Base-by-base conservation (phyloP, 164 flowering plant genomes). In the Annona cherimola region DNA sequence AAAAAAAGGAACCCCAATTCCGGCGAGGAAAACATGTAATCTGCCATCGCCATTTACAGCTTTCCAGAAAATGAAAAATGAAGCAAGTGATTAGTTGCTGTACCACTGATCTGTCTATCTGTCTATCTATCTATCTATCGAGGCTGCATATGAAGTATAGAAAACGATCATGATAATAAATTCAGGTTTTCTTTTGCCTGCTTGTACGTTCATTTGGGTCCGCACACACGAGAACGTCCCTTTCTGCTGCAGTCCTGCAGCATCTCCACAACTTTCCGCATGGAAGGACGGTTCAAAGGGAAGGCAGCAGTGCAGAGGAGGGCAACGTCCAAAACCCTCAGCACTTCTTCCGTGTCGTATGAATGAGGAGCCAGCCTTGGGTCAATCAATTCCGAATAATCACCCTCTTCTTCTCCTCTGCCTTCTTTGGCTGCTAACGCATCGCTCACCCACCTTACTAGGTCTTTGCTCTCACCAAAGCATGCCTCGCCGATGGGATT, bases 231-330 rank as follows among this genome's bases (percentile, higher is more conserved):
- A 39, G 35, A 39, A 11, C 26, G 39, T 4, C 39, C 12, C 6
- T 9, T 1, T 54, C 63, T n/a, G 65, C 72, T 80, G 4, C 55
- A 61, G 43, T 76, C 85, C 65, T 80, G 83, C 39, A 92, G 87
- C 79, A 90, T 69, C 65, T 89, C 91, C 26, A 87, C 90, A 0
- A 90, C 95, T 73, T 69, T 84, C 74, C 90, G 79, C 94, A 92
- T 90, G 55, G 93, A 83, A 60, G 97, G 95, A 35, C 95, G 78
- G 80, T 78, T 84, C 44, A 73, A 43, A 16, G 97, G 97, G 19
- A 82, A 73, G 1, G 83, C 64, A 0, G 90, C 79, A 61, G 90
- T 90, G 68, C 96, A 90, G 2, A 76, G 83, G 44, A 88, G 76
- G 69, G 90, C 91, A 60, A 89, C 81, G 42, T 85, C 79, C 79